Evolutionary conservation across 768 basidiomycete species (phyloP), one percentile per base, ranked within the genome.

Genomic region (Suillus lakei): DNA sequence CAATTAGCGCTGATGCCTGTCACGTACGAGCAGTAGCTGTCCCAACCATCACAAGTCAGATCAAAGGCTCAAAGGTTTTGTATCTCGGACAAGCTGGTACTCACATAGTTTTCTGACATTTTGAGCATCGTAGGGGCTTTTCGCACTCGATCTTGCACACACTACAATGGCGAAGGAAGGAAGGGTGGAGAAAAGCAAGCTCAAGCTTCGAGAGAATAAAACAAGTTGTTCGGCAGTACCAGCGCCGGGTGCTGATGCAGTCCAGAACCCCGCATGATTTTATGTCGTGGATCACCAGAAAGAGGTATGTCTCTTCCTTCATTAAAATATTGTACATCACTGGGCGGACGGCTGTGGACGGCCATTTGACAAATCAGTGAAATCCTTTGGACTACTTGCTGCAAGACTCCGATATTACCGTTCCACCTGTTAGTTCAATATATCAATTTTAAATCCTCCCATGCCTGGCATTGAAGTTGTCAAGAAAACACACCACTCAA

Each of bases 41-140:
- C 21, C 12, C 30, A 13, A n/a, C 3, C 32, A n/a, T n/a, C 21
- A 54, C 18, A n/a, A 34, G 32, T 54, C 30, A 54, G 30, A 54
- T 54, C 6, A n/a, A 34, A 53, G n/a, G n/a, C n/a, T n/a, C n/a
- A n/a, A n/a, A n/a, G 3, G 21, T 32, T 34, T 54, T 21, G 7
- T 54, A 21, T 54, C 30, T 7, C 5, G 3, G 6, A 34, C 3
- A 1, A 54, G 34, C 51, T 55, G 10, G 54, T 38, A 61, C 68
- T 69, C 50, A 69, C 68, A 69, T 69, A 1, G 68, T 69, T 48
- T 67, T 67, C 28, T 69, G 70, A 44, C 71, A 71, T 64, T 60
- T 66, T 7, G 70, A 70, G 61, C 69, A 71, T 60, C 60, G 69
- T 44, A 70, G 53, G 5, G 65, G 48, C 41, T 62, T 66, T 62